Evolutionary conservation across 164 flowering plant species (phyloP).

Genomic region (Nymphaea colorata): DNA sequence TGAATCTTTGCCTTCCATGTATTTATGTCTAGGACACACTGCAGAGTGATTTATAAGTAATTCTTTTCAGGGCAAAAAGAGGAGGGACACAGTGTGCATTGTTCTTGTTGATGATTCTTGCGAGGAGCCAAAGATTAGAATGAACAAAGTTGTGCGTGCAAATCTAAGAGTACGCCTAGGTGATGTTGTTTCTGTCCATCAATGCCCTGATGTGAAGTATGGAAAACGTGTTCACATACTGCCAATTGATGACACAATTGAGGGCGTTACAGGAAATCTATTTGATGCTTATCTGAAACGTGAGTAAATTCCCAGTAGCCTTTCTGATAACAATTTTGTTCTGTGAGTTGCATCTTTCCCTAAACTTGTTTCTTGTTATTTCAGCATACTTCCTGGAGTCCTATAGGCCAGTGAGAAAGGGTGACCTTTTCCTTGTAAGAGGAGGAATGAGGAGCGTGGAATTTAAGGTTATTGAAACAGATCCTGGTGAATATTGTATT

Average conservation of each 20-base stretch:
- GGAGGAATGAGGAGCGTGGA: conserved; percentile 73
- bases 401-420: conserved; percentile 56
- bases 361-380: conserved; percentile 7
- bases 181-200: conserved; percentile 16
- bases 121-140: conserved; percentile 15
- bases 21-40: background rate
- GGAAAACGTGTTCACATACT: conserved; percentile 17
- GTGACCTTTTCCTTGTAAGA: conserved; percentile 53
- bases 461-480: conserved; percentile 55
- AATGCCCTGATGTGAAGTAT: conserved; percentile 17
- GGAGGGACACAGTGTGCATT: conserved; percentile 14
- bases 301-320: conserved; percentile 1
- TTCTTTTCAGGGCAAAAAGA: conserved; percentile 5
- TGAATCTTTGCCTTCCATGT: background rate
- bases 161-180: conserved; percentile 17
- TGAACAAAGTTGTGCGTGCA: conserved; percentile 17
- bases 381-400: conserved; percentile 59
- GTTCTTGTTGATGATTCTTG: conserved; percentile 14
- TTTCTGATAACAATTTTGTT: background rate
- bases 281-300: conserved; percentile 16
- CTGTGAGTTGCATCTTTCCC: background rate
- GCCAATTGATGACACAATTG: conserved; percentile 15
- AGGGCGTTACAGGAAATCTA: conserved; percentile 15
- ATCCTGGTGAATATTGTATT: conserved; percentile 60
- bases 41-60: background rate